These are phyloP conservation scores for Sugiyamaella qingdaonensis DNA, from an alignment of 805 yeast species.

Conservation along the genomic window DNA sequence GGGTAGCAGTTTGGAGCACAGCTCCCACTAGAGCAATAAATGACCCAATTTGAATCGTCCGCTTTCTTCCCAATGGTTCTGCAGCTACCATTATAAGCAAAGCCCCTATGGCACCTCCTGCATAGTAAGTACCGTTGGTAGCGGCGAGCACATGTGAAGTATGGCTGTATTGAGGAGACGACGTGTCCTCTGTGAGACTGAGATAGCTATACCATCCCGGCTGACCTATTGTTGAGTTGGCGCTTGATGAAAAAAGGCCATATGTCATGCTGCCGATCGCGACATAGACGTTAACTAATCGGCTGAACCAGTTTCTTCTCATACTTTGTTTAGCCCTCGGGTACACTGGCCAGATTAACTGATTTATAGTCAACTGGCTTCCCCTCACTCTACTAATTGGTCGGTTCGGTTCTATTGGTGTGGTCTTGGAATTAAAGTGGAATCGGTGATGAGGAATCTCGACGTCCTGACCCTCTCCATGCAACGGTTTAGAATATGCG, in stretches of 20 bases:
- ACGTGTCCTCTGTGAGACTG: not conserved
- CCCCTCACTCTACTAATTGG: not conserved
- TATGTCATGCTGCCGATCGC: constrained; percentile 10
- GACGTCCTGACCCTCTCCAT: not conserved
- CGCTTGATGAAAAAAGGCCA: constrained; percentile 7
- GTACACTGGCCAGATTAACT: not conserved
- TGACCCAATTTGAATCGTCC: constrained; percentile 51
- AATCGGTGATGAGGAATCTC: not conserved
- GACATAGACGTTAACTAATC: constrained; percentile 7
- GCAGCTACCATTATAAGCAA: not conserved
- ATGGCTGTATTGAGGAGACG: not conserved
- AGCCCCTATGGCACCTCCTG: constrained; percentile 1
- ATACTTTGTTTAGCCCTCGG: not conserved
- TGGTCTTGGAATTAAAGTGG: not conserved
- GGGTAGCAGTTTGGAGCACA: constrained; percentile 39
- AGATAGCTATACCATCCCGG: constrained; percentile 7
- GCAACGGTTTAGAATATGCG: not conserved
- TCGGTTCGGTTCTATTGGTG: not conserved
- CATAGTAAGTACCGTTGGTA: constrained; percentile 2
- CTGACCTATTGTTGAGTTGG: constrained; percentile 9
- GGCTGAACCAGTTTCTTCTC: constrained; percentile 9
- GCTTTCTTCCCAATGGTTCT: constrained; percentile 60
- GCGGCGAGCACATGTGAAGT: constrained; percentile 9
- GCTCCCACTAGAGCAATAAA: constrained; percentile 56
- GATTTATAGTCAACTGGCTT: not conserved